phyloP scores from a whole-genome alignment of 495 filamentous ascomycete species.

The Chaetomium cochliodes region DNA sequence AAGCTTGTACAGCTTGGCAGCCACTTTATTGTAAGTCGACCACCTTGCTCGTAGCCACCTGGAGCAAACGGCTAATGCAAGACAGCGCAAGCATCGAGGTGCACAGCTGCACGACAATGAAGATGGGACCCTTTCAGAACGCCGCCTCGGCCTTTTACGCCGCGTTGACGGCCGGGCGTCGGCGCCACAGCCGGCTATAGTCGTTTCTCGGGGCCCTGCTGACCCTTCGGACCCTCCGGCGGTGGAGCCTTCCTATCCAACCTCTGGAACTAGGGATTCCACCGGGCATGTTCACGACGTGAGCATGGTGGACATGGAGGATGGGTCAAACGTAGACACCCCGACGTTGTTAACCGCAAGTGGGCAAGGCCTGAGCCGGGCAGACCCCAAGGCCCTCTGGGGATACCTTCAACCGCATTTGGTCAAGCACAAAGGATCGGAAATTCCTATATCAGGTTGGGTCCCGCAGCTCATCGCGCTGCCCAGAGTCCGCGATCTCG shows the following conservation, averaged over 20 bases:
- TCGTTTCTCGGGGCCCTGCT: slow-evolving; percentile 22
- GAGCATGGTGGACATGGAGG: not conserved
- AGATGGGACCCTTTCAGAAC: slow-evolving; percentile 39
- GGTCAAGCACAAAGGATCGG: slow-evolving; percentile 20
- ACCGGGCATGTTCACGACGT: not conserved
- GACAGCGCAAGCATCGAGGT: slow-evolving; percentile 29
- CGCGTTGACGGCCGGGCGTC: not conserved
- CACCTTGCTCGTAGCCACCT: not conserved
- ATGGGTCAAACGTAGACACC: not conserved
- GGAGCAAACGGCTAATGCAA: not conserved
- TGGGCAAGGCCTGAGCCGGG: not conserved
- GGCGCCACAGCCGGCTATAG: slow-evolving; percentile 16
- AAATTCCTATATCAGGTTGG: slow-evolving; percentile 17
- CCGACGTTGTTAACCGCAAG: not conserved
- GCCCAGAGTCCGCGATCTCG: slow-evolving; percentile 28
- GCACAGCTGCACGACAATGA: slow-evolving; percentile 37
- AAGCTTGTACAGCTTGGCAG: slow-evolving; percentile 18
- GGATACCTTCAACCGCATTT: slow-evolving; percentile 27
- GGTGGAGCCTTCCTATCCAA: not conserved
- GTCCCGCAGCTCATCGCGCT: slow-evolving; percentile 25
- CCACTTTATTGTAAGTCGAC: slow-evolving; percentile 28
- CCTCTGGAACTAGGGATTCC: not conserved
- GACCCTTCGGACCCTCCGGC: slow-evolving; percentile 1
- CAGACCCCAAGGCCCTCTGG: slow-evolving; percentile 23
- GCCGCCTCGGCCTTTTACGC: slow-evolving; percentile 2